These are phyloP conservation scores for Gaeumannomyces sp. DNA, from an alignment of 2,329 filamentous ascomycete genomes.

Conservation along the genomic window DNA sequence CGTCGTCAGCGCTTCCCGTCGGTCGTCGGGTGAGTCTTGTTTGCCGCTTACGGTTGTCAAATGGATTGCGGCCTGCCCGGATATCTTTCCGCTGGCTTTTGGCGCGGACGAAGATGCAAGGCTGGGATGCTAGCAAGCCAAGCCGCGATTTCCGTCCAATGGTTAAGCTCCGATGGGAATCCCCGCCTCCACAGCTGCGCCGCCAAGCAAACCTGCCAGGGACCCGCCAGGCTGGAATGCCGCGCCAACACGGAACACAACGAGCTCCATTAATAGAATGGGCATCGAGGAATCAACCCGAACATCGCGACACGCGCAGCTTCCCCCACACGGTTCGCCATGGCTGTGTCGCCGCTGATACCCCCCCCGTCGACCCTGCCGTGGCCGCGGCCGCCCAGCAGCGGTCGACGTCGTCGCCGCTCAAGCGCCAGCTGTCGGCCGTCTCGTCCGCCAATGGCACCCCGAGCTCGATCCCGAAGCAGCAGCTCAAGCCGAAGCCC, in stretches of 20 bases:
- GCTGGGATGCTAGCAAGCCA: neutral
- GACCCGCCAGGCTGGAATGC: neutral
- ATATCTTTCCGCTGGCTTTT: too few relatives aligned
- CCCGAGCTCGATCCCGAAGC: constrained; percentile 18
- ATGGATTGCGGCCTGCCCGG: neutral
- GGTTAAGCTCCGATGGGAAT: neutral
- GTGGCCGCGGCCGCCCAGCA: constrained; percentile 8
- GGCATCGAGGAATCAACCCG: neutral
- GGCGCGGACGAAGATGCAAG: too few relatives aligned
- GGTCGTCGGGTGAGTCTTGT: too few relatives aligned
- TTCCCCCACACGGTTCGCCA: neutral
- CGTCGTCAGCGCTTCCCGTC: neutral
- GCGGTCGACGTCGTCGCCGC: constrained; percentile 15
- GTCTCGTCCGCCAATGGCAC: constrained; percentile 24
- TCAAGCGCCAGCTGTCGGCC: constrained; percentile 22
- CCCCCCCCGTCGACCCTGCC: constrained; percentile 4
- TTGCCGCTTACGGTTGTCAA: too few relatives aligned
- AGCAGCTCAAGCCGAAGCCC: constrained; percentile 3
- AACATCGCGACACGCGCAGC: neutral
- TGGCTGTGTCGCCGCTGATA: constrained; percentile 11
- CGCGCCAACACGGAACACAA: neutral
- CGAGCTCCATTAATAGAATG: neutral
- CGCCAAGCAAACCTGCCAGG: too few relatives aligned
- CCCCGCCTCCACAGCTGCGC: neutral
- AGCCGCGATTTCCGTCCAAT: neutral